A percentile compares a stretch with the other conserved stretches of the same genome.
These are phyloP conservation scores for Teunomyces gatunensis DNA, from an alignment of 805 yeast genomes.

Conservation along the genomic window DNA sequence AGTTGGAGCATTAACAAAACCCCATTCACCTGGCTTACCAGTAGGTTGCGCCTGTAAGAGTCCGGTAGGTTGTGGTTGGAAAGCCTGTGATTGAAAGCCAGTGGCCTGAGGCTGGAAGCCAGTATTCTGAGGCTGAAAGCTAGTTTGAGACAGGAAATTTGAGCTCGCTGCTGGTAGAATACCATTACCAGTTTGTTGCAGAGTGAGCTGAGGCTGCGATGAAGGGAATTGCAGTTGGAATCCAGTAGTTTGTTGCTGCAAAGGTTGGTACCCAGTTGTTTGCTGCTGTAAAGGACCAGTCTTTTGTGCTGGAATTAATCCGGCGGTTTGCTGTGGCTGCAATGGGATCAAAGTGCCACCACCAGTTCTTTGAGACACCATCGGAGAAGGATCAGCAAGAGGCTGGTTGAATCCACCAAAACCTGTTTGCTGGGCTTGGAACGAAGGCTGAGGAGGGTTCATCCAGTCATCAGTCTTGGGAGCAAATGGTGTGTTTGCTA, in stretches of 20 bases:
- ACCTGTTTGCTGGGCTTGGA: constrained; percentile 42
- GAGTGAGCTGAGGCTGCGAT: constrained; percentile 8
- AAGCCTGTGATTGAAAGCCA: constrained; percentile 23
- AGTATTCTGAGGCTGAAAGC: constrained; percentile 16
- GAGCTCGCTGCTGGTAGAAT: constrained; percentile 14
- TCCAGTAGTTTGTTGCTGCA: constrained; percentile 41
- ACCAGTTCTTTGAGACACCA: constrained; percentile 43
- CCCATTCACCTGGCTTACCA: constrained; percentile 80
- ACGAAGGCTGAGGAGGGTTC: constrained; percentile 27
- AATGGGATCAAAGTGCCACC: constrained; percentile 45
- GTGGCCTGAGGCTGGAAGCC: constrained; percentile 29
- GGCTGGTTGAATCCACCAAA: constrained; percentile 10
- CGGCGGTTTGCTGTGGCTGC: constrained; percentile 69
- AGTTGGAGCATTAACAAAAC: constrained; percentile 65
- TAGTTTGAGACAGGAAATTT: constrained; percentile 7
- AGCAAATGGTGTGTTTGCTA: constrained; percentile 47
- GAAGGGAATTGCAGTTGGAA: constrained; percentile 22
- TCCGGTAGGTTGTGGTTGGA: constrained; percentile 31
- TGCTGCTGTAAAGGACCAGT: constrained; percentile 34
- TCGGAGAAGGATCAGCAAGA: constrained; percentile 16
- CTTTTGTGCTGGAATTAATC: constrained; percentile 49
- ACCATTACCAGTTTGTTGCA: constrained; percentile 14
- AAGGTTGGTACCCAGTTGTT: constrained; percentile 15
- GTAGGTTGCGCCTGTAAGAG: constrained; percentile 51
- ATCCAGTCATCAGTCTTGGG: constrained; percentile 25